Base-by-base conservation (phyloP, 116 monocot species). In the Zostera marina region DNA sequence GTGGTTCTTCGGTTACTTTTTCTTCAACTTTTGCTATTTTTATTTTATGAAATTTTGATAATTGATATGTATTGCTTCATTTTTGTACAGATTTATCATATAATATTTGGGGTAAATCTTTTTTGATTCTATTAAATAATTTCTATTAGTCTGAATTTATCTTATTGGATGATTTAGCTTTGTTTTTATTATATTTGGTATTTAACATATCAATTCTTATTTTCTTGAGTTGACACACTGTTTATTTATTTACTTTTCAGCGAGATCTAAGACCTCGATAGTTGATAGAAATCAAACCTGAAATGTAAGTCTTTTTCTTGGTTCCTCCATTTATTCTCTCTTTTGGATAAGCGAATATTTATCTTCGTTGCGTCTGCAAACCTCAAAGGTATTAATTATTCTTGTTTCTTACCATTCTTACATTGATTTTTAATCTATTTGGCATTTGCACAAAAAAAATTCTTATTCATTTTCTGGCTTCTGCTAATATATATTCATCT, bases 251-350 rank as follows among this genome's bases (percentile, higher is more conserved):
- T 44, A 5, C 42, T 59, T 74, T 73, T 56, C 77, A 81, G 81
- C 70, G 81, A 64, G 77, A 81, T 77, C 55, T 81, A 49, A 70
- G 81, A 26, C 77, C 64, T 1, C 67, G 81, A 42, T 77, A 64
- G 40, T 1, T 64, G 81, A 42, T 77, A 64, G 40, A 22, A 42
- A n/a, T 16, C 22, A 21, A 47, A 42, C n/a, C 32, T 32, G 15
- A 62, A 26, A 51, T 22, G 21, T 60, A 12, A 11, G 19, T 60
- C 60, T 44, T n/a, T 43, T 32, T 24, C 19, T 38, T 56, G 38
- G 15, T 56, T 56, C 16, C 32, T 40, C 15, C 38, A 14, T 39
- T 3, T 5, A 32, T 32, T 32, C 4, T 32, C 32, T 32, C 32
- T 32, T 32, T 32, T 32, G 32, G 32, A 32, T 32, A 32, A 26